Base-by-base conservation (phyloP, 176 grass and related monocot genomes). In the Microstegium vimineum region DNA sequence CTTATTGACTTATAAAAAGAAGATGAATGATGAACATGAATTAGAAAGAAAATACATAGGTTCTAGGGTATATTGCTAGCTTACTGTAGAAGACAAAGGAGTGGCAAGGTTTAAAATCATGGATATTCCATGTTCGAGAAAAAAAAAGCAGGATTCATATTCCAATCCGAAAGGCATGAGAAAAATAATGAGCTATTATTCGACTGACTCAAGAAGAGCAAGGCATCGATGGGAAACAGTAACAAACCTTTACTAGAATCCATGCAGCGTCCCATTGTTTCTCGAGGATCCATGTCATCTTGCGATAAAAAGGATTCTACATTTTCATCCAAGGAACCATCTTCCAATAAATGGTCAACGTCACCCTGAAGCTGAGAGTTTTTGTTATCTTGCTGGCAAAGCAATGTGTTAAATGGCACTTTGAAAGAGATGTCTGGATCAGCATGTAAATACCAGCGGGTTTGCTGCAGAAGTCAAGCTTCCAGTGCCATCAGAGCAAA, bases 261-360 rank as follows among this genome's bases (percentile, higher is more conserved):
- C 93, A 96, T 94, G 71, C 83, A 81, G 65, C 87, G 91, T 18
- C 93, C 97, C 83, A 94, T 82, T 69, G 65, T 99, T 93, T 83
- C 97, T 99, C 16, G 51, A 64, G 93, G 93, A 88, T 99, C 97
- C 56, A 92, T 87, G 37, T 99, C 93, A 92, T 99, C 97, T 68
- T 94, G 97, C 52, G 97, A 99, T 90, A 99, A 75, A 92, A 96
- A 99, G 54, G 97, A 99, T 82, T 99, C 97, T n/a, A 99, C 97
- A 76, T 99, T 99, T 76, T 99, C 97, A 86, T 99, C 97, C 74
- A 99, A 89, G 32, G 94, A 84, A 25, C 89, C 93, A 88, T 98
- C 95, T 74, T 98, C 95, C 59, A 97, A 77, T 82, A 98, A 93
- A 77, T 79, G 92, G 62, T 99, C 97, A 71, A 99, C 85, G 49